Evolutionary conservation across 2,329 filamentous ascomycete genomes (phyloP).

Genomic region (Xylariaceae sp.): DNA sequence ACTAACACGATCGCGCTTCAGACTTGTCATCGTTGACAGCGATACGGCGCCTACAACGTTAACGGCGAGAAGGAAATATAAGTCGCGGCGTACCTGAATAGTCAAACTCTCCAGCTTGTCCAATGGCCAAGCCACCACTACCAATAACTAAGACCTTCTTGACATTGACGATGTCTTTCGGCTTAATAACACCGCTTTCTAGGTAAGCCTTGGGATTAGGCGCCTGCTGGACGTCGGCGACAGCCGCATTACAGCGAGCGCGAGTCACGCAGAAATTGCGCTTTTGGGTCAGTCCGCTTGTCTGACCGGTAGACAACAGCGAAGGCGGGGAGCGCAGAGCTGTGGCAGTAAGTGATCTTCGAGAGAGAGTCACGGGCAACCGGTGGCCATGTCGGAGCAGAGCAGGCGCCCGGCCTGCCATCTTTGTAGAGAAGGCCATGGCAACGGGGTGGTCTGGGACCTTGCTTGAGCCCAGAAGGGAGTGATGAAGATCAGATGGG

Average conservation of each 20-base stretch:
- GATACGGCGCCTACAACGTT: background rate
- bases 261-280: constrained; percentile 45
- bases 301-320: constrained; percentile 34
- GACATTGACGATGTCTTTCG: constrained; percentile 73
- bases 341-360: constrained; percentile 40
- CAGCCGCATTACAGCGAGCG: constrained; percentile 34
- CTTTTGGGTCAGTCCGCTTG: constrained; percentile 36
- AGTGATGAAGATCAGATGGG: background rate
- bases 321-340: constrained; percentile 33
- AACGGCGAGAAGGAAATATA: background rate
- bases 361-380: constrained; percentile 40
- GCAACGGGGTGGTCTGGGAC: constrained; percentile 3
- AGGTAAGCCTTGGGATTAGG: constrained; percentile 84
- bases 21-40: constrained; percentile 17
- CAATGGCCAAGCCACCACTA: constrained; percentile 90
- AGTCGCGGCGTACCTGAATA: constrained; percentile 74
- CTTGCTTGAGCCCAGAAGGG: constrained; percentile 16
- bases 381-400: constrained; percentile 51
- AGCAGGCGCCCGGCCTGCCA: constrained; percentile 54
- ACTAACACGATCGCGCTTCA: constrained; percentile 4
- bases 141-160: constrained; percentile 98
- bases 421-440: constrained; percentile 32
- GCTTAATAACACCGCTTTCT: constrained; percentile 79
- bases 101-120: constrained; percentile 96
- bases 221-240: constrained; percentile 54